These are phyloP conservation scores for Aspergillus melleus DNA, from an alignment of 2,329 filamentous ascomycete genomes.

Conservation along the genomic window DNA sequence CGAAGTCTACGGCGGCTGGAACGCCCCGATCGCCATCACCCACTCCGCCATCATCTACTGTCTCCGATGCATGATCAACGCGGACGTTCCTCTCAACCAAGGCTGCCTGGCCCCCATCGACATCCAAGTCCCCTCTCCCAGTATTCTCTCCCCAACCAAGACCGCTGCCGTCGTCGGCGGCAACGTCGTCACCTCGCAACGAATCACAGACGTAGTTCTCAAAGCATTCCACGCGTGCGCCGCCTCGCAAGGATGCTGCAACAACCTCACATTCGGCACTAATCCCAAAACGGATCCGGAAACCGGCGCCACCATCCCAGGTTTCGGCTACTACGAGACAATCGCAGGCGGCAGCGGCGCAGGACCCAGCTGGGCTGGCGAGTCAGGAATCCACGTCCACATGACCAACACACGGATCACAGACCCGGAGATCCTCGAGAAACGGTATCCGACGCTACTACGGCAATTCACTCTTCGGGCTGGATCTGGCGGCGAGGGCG, in stretches of 20 bases:
- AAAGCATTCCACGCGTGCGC: conserved; percentile 78
- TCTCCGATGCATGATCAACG: conserved; percentile 73
- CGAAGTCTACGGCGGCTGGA: conserved; percentile 77
- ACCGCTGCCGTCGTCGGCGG: conserved; percentile 80
- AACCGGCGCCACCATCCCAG: conserved; percentile 60
- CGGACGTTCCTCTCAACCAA: conserved; percentile 84
- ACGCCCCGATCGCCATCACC: conserved; percentile 78
- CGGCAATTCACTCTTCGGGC: conserved; percentile 68
- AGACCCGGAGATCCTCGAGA: conserved; percentile 78
- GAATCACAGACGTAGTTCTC: conserved; percentile 80
- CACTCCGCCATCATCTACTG: conserved; percentile 86
- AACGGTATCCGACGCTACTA: conserved; percentile 74
- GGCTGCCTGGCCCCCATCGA: conserved; percentile 77
- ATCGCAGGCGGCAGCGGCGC: conserved; percentile 80
- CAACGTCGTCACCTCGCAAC: conserved; percentile 76
- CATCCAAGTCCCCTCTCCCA: conserved; percentile 67
- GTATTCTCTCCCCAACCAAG: conserved; percentile 73
- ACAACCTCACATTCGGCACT: conserved; percentile 77
- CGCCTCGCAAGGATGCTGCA: conserved; percentile 76
- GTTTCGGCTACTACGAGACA: conserved; percentile 87
- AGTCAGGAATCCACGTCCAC: conserved; percentile 75
- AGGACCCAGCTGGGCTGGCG: conserved; percentile 73
- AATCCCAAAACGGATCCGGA: conserved; percentile 67
- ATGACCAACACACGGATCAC: conserved; percentile 90
- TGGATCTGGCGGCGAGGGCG: conserved; percentile 66